These are phyloP conservation scores for Solanum hybrid DNA, from an alignment of 305 asterid genomes.

Conservation along the genomic window DNA sequence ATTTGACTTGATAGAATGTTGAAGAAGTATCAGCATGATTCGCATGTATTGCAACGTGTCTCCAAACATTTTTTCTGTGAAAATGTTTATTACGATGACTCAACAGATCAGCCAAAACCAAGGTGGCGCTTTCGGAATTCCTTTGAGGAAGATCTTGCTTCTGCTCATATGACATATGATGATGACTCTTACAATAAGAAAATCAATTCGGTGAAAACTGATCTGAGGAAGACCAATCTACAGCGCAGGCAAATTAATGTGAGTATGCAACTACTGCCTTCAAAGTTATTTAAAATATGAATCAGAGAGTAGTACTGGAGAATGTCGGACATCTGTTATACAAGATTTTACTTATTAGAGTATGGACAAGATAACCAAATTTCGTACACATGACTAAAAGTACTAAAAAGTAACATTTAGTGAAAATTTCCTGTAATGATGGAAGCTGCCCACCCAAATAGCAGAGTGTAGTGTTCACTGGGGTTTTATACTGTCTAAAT, in stretches of 20 bases:
- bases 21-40: slow-evolving; percentile 4
- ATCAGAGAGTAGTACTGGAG: neutral
- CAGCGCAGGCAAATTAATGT: neutral
- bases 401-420: neutral
- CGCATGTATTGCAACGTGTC: neutral
- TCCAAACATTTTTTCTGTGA: slow-evolving; percentile 10
- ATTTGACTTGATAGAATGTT: neutral
- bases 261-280: slow-evolving; percentile 2
- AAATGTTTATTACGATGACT: neutral
- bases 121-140: slow-evolving; percentile 8
- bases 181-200: neutral
- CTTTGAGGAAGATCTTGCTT: neutral
- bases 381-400: neutral
- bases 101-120: neutral
- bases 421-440: neutral
- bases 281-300: neutral
- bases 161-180: neutral
- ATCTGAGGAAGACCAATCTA: slow-evolving; percentile 5
- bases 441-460: neutral
- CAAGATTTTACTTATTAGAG: neutral
- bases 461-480: neutral
- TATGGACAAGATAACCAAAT: neutral
- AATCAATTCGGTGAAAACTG: neutral
- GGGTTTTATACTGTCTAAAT: neutral
- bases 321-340: neutral